Conservation (phyloP, 306 rosid genomes). For the Argentina anserina region DNA sequence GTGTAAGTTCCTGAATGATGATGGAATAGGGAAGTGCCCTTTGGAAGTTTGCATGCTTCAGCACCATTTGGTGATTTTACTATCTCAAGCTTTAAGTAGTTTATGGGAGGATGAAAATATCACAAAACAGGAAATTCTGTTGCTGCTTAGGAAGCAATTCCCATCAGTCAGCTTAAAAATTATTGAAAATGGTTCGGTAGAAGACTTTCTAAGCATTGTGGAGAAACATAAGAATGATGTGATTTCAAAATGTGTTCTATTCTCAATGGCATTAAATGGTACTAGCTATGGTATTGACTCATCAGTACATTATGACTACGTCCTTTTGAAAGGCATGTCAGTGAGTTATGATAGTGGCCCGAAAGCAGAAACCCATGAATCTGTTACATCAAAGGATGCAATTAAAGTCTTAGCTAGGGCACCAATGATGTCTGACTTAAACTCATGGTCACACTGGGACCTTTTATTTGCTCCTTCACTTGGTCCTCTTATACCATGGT, state of each 20-base stretch:
- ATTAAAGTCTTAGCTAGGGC: conserved; percentile 60
- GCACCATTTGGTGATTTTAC: conserved; percentile 50
- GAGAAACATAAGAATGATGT: conserved; percentile 37
- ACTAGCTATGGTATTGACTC: conserved; percentile 38
- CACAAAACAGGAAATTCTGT: conserved; percentile 52
- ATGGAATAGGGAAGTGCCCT: conserved; percentile 36
- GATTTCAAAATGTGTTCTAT: conserved; percentile 60
- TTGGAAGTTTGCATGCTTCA: conserved; percentile 63
- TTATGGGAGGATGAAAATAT: conserved; percentile 53
- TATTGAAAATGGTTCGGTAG: conserved; percentile 44
- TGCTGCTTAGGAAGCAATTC: conserved; percentile 69
- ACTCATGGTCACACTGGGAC: conserved; percentile 96
- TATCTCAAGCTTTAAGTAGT: conserved; percentile 68
- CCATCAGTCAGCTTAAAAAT: conserved; percentile 59
- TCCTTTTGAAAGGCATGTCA: conserved; percentile 26
- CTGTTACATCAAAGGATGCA: conserved; percentile 61
- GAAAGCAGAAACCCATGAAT: conserved; percentile 25
- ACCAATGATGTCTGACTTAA: conserved; percentile 78
- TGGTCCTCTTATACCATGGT: conserved; percentile 78
- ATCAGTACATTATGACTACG: conserved; percentile 29
- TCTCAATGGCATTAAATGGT: conserved; percentile 61
- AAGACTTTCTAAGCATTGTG: conserved; percentile 47
- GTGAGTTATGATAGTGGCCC: conserved; percentile 26
- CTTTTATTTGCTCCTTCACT: conserved; percentile 67
- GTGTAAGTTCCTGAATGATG: conserved; percentile 39